phyloP scores from a whole-genome alignment of 371 early-diverging fungal genomes.

The Phascolomyces articulosus region DNA sequence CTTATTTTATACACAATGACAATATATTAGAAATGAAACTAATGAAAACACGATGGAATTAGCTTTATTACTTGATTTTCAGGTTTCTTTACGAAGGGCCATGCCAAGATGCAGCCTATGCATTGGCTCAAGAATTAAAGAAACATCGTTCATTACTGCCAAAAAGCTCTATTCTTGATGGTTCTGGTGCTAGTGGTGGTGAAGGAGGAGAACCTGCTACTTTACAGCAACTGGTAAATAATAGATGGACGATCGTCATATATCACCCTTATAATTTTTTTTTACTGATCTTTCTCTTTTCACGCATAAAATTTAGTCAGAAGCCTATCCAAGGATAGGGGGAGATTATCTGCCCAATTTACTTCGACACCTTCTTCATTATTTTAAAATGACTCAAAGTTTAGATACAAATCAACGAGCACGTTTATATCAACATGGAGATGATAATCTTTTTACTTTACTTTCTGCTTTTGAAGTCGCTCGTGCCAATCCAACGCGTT shows the following conservation, averaged over 20 bases:
- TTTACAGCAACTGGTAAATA: not conserved
- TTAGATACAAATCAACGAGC: constrained; percentile 37
- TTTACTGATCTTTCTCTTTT: too few relatives aligned
- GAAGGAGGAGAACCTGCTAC: constrained; percentile 21
- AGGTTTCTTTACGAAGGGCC: constrained; percentile 63
- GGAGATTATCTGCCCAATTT: constrained; percentile 31
- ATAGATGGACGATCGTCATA: not conserved
- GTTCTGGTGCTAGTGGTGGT: constrained; percentile 43
- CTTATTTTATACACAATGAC: not conserved
- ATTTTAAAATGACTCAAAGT: constrained; percentile 33
- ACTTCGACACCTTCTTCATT: constrained; percentile 27
- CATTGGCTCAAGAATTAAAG: constrained; percentile 50
- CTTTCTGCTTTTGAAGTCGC: constrained; percentile 36
- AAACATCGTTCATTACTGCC: constrained; percentile 60
- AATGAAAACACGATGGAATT: not conserved
- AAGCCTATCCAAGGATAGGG: constrained; percentile 31
- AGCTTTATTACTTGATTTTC: constrained; percentile 67
- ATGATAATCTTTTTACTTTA: constrained; percentile 43
- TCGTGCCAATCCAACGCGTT: not conserved
- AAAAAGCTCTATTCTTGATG: constrained; percentile 65
- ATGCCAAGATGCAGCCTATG: constrained; percentile 53
- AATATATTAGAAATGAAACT: not conserved
- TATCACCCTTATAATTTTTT: too few relatives aligned
- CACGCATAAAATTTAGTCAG: constrained; percentile 18
- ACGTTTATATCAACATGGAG: constrained; percentile 44